Conservation (phyloP, 75 land plant species). For the Adiantum capillusveneris region DNA sequence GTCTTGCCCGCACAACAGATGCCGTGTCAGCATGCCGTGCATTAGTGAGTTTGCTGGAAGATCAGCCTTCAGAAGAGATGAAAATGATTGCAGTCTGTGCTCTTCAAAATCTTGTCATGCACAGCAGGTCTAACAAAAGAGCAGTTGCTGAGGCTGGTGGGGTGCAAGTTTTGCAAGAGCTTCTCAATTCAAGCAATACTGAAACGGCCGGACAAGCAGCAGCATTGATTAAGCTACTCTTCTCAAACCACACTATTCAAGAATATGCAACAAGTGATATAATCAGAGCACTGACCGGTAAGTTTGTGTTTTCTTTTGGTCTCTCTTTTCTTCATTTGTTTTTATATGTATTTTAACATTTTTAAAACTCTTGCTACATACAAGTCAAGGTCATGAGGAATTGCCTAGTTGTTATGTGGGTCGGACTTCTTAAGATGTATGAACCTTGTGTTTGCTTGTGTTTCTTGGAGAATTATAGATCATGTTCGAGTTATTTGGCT, state of each 20-base stretch:
- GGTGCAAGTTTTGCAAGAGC: constrained; percentile 73
- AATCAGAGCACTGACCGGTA: constrained; percentile 77
- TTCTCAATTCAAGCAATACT: constrained; percentile 48
- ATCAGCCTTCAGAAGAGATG: constrained; percentile 91
- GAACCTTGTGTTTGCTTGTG: too few relatives aligned
- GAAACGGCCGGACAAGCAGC: constrained; percentile 84
- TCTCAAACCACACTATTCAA: constrained; percentile 89
- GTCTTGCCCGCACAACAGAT: constrained; percentile 65
- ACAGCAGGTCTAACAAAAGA: constrained; percentile 86
- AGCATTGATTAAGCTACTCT: constrained; percentile 64
- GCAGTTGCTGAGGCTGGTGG: constrained; percentile 99
- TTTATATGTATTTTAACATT: too few relatives aligned
- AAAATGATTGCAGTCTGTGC: constrained; percentile 91
- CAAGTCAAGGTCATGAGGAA: too few relatives aligned
- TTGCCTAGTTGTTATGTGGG: too few relatives aligned
- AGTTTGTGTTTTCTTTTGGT: too few relatives aligned
- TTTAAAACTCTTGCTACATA: too few relatives aligned
- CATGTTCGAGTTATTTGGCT: too few relatives aligned
- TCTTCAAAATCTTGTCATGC: constrained; percentile 80
- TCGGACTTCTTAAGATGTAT: too few relatives aligned
- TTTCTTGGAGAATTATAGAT: too few relatives aligned
- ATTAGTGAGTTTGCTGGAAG: constrained; percentile 78
- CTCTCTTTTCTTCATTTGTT: too few relatives aligned
- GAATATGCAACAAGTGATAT: constrained; percentile 93
- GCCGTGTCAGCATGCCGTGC: constrained; percentile 96